phyloP scores from a whole-genome alignment of 345 rosid genomes.

The Salix dunnii region DNA sequence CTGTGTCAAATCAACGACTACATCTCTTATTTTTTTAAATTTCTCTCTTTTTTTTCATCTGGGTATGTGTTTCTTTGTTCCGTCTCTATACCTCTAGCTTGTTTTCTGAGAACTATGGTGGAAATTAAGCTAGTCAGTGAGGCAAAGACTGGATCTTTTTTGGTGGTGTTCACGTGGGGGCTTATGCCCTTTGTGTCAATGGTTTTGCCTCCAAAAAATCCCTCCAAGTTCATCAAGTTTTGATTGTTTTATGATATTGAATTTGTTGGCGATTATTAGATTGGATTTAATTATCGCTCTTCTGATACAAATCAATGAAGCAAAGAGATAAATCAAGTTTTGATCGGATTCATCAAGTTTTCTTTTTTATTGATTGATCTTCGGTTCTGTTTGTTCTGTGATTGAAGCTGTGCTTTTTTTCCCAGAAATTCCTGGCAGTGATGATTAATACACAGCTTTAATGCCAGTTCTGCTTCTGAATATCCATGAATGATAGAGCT shows the following conservation, averaged over 20 bases:
- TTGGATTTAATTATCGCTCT: conserved; percentile 69
- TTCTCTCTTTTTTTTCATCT: neutral
- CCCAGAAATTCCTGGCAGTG: conserved; percentile 29
- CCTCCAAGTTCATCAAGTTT: conserved; percentile 8
- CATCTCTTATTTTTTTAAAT: neutral
- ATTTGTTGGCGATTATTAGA: conserved; percentile 46
- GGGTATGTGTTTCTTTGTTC: conserved; percentile 1
- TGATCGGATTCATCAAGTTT: too few species aligned
- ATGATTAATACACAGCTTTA: conserved; percentile 54
- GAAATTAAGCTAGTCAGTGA: conserved; percentile 50
- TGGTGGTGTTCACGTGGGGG: conserved; percentile 54
- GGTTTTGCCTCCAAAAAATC: conserved; percentile 46
- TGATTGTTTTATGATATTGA: too few species aligned
- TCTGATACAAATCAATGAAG: conserved; percentile 65
- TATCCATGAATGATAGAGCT: conserved; percentile 86
- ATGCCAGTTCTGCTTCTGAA: conserved; percentile 99
- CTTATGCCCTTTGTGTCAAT: neutral
- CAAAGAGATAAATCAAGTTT: conserved; percentile 18
- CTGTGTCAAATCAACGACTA: conserved; percentile 42
- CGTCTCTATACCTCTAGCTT: conserved; percentile 57
- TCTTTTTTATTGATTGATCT: neutral
- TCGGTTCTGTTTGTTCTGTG: neutral
- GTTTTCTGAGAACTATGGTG: conserved; percentile 26
- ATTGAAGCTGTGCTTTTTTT: accelerated
- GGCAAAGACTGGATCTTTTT: conserved; percentile 31